Evolutionary conservation across 805 yeast species (phyloP), one percentile per base, ranked within the genome.

Genomic region (Middelhovenomyces tepae): DNA sequence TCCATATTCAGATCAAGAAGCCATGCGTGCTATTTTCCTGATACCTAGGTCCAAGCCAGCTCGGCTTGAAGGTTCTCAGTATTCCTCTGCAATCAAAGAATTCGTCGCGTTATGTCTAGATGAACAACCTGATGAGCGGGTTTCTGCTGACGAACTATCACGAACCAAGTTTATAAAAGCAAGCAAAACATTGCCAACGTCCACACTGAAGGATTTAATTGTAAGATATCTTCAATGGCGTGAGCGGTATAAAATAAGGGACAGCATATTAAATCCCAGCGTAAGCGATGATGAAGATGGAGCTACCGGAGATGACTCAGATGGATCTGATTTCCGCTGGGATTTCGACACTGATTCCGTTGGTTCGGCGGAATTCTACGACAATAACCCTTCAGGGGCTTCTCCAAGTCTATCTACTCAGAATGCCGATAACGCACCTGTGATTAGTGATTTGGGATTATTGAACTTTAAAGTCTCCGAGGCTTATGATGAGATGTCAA

Each of bases 31-130:
- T 1, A 82, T 91, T 86, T 87, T 85, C 51, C 62, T 91, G 57
- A 86, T 91, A 31, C 83, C 95, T 1, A 83, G 86, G 44, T 84
- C 83, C 45, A 83, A 87, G 35, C 98, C 99, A 4, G 94, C 98
- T 3, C 69, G 98, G 40, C 62, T 91, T 36, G 98, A 91, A 53
- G 97, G 97, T 5, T 64, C 87, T 33, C 83, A 78, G 39, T 85
- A 83, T 53, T 73, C 94, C 1, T 54, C 81, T 0, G 56, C 69
- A 2, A 61, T 91, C 36, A 91, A 87, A 47, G 97, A 91, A 53
- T 73, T 85, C 36, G 77, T 93, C 33, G 95, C 98, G 0, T 60
- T 80, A 29, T 89, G 97, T 59, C 65, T 91, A 27, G 97, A 93
- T 54, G 98, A 93, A 56, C 83, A 81, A 38, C 94, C 97, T 0